phyloP scores from a whole-genome alignment of 176 grass and related monocot genomes.

The Saccharum officinarum region DNA sequence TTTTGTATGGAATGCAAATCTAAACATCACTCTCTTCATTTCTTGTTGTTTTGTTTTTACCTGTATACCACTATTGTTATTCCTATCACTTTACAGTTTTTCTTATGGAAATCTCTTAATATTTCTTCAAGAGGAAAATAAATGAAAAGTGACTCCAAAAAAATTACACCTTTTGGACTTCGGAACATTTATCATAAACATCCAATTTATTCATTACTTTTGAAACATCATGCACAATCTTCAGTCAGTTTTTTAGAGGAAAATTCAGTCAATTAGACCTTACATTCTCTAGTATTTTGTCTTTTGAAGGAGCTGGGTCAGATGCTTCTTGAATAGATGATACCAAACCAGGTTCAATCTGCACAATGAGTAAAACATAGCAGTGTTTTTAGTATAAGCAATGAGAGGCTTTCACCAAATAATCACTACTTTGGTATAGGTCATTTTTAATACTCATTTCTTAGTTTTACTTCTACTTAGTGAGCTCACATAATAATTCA shows the following conservation, averaged over 20 bases:
- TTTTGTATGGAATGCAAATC: neutral
- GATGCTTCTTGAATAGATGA: constrained; percentile 24
- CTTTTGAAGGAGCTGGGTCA: constrained; percentile 24
- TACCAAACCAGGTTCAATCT: constrained; percentile 34
- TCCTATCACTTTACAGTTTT: neutral
- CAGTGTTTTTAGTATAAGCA: constrained; percentile 6
- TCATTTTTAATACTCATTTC: neutral
- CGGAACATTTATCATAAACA: neutral
- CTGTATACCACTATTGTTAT: neutral
- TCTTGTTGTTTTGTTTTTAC: constrained; percentile 12
- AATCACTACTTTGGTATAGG: neutral
- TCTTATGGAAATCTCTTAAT: neutral
- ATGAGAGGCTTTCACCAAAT: constrained; percentile 8
- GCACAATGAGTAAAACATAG: neutral
- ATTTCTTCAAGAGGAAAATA: neutral
- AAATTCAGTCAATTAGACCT: neutral
- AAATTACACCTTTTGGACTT: neutral
- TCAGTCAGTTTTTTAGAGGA: neutral
- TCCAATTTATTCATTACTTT: neutral
- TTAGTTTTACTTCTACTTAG: constrained; percentile 28
- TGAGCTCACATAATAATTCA: neutral
- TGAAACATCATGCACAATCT: neutral
- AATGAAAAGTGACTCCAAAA: neutral
- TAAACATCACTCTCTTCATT: constrained; percentile 18
- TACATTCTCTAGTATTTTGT: constrained; percentile 34